These are phyloP conservation scores for Fusarium dimerum DNA, from an alignment of 2,329 filamentous ascomycete genomes.

Conservation along the genomic window DNA sequence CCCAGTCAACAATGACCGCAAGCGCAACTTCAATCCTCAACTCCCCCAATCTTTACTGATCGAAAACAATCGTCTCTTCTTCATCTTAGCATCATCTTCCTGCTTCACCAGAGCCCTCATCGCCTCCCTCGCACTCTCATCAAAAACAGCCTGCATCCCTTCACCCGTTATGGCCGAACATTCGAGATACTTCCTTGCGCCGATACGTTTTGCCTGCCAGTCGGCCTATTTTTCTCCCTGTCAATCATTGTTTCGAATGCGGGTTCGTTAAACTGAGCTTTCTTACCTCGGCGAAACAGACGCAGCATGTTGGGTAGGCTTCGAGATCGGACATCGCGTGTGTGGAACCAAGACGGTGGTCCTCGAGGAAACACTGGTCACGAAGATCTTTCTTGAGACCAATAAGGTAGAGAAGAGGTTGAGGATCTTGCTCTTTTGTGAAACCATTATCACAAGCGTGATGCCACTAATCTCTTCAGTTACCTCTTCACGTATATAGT, in stretches of 20 bases:
- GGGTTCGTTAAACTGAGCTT: accelerated
- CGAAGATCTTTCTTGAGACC: constrained; percentile 39
- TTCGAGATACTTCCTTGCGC: constrained; percentile 34
- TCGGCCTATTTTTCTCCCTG: constrained; percentile 22
- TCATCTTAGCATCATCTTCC: constrained; percentile 4
- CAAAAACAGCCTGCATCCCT: constrained; percentile 34
- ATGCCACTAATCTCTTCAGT: constrained; percentile 30
- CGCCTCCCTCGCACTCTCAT: constrained; percentile 28
- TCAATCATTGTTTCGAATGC: constrained; percentile 1
- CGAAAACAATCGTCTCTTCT: constrained; percentile 24
- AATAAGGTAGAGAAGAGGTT: constrained; percentile 34
- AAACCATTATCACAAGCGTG: constrained; percentile 32
- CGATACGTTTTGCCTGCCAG: constrained; percentile 35
- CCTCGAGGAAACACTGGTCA: constrained; percentile 24
- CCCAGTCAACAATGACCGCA: too few species aligned
- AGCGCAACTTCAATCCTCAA: not conserved
- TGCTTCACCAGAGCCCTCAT: constrained; percentile 14
- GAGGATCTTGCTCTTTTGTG: constrained; percentile 9
- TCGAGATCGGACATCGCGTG: constrained; percentile 7
- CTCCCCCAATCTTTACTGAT: not conserved
- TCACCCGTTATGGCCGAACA: constrained; percentile 40
- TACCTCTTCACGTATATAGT: accelerated
- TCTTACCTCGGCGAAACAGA: constrained; percentile 32
- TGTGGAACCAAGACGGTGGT: constrained; percentile 15
- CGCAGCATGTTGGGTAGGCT: constrained; percentile 32